phyloP scores from a whole-genome alignment of 2,329 filamentous ascomycete genomes.

The Chrysoporthe puriensis region DNA sequence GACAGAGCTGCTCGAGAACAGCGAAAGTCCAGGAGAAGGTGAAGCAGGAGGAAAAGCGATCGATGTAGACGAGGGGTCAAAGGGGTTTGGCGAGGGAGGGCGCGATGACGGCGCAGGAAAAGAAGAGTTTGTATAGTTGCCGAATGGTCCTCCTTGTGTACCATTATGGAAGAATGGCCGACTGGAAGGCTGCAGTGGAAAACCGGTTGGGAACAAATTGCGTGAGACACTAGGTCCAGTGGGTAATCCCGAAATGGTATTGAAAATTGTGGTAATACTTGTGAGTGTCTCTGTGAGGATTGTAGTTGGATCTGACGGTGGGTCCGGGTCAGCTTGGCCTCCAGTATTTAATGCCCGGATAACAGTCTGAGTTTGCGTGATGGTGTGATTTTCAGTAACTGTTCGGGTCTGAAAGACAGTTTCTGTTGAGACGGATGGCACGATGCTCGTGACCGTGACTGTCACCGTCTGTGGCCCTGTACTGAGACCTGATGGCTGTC shows the following conservation, averaged over 20 bases:
- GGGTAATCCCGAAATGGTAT: neutral
- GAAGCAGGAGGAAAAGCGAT: neutral
- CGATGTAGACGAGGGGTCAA: slow-evolving; percentile 11
- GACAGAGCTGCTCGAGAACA: slow-evolving; percentile 1
- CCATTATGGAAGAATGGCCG: slow-evolving; percentile 11
- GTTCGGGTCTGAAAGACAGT: slow-evolving; percentile 6
- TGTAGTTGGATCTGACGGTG: neutral
- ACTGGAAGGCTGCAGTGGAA: neutral
- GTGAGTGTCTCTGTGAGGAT: neutral
- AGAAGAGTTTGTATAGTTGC: slow-evolving; percentile 15
- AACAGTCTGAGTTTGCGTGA: neutral
- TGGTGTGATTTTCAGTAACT: slow-evolving; percentile 1
- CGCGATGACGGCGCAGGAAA: neutral
- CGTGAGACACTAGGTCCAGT: neutral
- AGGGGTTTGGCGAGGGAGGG: neutral
- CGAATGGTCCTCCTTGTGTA: neutral
- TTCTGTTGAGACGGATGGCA: slow-evolving; percentile 12
- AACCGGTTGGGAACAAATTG: neutral
- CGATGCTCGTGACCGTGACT: slow-evolving; percentile 8
- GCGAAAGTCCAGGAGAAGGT: slow-evolving; percentile 2
- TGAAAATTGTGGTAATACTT: neutral
- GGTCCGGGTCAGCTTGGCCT: neutral
- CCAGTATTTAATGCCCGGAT: slow-evolving; percentile 15
- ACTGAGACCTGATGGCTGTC: no score
- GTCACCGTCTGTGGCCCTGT: neutral